phyloP scores from a whole-genome alignment of 1,284 basidiomycete genomes.

The Anthracocystis setariae region DNA sequence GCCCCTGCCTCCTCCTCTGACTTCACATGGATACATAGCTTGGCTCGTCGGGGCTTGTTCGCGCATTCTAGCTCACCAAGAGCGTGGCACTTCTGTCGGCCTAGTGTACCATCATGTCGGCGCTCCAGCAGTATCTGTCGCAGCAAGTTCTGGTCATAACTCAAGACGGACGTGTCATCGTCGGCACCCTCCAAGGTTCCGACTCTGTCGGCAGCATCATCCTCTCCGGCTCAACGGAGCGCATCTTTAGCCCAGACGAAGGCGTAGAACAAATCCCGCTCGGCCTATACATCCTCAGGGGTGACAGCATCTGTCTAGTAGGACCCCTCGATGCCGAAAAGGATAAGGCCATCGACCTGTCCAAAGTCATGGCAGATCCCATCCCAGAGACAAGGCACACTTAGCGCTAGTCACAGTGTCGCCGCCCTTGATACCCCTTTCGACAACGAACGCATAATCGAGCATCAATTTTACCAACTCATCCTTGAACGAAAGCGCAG shows the following conservation, averaged over 20 bases:
- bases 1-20: too few relatives aligned
- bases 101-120: slow-evolving; percentile 23
- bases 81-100: too few relatives aligned
- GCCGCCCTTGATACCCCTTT: background rate
- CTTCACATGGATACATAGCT: too few relatives aligned
- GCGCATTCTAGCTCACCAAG: too few relatives aligned
- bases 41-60: too few relatives aligned
- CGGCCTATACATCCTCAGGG: slow-evolving; percentile 96
- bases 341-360: slow-evolving; percentile 82
- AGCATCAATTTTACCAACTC: too few relatives aligned
- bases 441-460: too few relatives aligned
- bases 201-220: slow-evolving; percentile 62
- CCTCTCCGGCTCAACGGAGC: slow-evolving; percentile 57
- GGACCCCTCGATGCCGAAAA: slow-evolving; percentile 88
- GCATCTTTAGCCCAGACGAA: slow-evolving; percentile 73
- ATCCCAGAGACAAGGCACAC: slow-evolving; percentile 71
- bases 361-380: slow-evolving; percentile 85
- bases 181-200: slow-evolving; percentile 59
- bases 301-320: slow-evolving; percentile 92
- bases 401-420: background rate
- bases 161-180: slow-evolving; percentile 87
- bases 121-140: slow-evolving; percentile 23
- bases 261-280: slow-evolving; percentile 93
- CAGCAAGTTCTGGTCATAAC: slow-evolving; percentile 84
- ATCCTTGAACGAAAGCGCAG: too few relatives aligned